Conservation (phyloP, 768 basidiomycete species). For the Trametes sanguinea region DNA sequence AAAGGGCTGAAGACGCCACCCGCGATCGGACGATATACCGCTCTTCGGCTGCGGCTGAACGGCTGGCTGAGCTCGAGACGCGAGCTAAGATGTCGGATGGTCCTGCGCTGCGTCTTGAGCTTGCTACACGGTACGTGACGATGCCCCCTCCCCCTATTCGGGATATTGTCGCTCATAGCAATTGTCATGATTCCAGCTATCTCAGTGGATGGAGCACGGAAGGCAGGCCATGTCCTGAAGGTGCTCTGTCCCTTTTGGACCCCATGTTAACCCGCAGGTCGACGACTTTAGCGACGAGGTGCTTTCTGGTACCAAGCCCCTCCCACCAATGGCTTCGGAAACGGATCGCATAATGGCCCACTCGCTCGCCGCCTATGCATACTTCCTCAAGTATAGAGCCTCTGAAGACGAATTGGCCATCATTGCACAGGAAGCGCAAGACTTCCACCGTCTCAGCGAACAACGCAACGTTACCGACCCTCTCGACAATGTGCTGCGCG, state of each 20-base stretch:
- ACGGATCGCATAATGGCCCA: not conserved
- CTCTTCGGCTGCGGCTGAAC: too few species aligned
- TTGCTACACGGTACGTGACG: not conserved
- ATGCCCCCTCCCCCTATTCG: not conserved
- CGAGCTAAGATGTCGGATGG: too few species aligned
- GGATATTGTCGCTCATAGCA: too few species aligned
- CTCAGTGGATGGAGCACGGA: not conserved
- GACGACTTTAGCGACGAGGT: not conserved
- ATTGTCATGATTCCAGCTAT: not conserved
- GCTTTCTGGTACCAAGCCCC: not conserved
- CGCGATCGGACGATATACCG: too few species aligned
- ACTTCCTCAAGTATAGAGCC: not conserved
- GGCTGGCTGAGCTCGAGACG: too few species aligned
- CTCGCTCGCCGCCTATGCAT: constrained; percentile 1
- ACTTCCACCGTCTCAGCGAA: not conserved
- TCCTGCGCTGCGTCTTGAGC: not conserved
- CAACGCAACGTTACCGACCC: not conserved
- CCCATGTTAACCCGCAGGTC: not conserved
- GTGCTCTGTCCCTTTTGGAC: not conserved
- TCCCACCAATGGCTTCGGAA: not conserved
- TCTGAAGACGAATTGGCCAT: not conserved
- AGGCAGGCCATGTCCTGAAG: not conserved
- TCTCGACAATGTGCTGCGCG: not conserved
- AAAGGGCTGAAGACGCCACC: not conserved
- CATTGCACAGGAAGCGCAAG: not conserved